Percentiles rank a stretch among this genome's conserved stretches.
phyloP scores from a whole-genome alignment of 1,139 yeast genomes.

The Sugiyamaella paludigena region DNA sequence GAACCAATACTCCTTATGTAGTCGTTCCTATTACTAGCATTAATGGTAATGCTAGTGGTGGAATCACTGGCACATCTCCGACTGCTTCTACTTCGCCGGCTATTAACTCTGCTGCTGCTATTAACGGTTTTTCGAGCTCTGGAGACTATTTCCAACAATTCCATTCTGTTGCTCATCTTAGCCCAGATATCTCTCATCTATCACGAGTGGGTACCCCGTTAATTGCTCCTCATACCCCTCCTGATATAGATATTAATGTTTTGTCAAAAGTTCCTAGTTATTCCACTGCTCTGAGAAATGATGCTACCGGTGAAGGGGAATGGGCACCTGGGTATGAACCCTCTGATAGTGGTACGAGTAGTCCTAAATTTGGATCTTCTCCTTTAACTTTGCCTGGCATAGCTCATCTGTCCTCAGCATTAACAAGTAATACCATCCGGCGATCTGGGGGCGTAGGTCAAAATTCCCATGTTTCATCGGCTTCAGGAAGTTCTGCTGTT shows the following conservation, averaged over 20 bases:
- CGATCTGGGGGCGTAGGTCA: neutral
- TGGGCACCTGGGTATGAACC: conserved; percentile 35
- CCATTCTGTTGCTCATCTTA: conserved; percentile 13
- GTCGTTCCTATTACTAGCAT: no score
- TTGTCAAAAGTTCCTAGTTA: conserved; percentile 80
- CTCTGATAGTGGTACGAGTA: conserved; percentile 4
- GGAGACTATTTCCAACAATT: conserved; percentile 13
- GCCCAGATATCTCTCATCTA: conserved; percentile 23
- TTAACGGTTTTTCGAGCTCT: no score
- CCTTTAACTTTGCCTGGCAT: conserved; percentile 14
- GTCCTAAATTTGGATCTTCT: conserved; percentile 3
- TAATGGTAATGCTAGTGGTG: neutral
- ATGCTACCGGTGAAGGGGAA: conserved; percentile 27
- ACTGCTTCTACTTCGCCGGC: no score
- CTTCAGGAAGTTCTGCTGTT: conserved; percentile 9
- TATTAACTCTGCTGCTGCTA: conserved; percentile 4
- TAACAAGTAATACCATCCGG: conserved; percentile 6
- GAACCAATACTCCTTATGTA: conserved; percentile 28
- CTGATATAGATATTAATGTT: conserved; percentile 45
- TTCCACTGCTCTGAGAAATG: conserved; percentile 54
- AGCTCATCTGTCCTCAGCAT: conserved; percentile 14
- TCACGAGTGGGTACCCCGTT: conserved; percentile 24
- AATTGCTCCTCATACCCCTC: conserved; percentile 15
- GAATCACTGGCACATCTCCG: neutral
- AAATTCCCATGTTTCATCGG: conserved; percentile 11